Evolutionary conservation across 192 early-diverging fungal genomes (phyloP), one percentile per base, ranked within the genome.

Genomic region (Entomortierella lignicola): DNA sequence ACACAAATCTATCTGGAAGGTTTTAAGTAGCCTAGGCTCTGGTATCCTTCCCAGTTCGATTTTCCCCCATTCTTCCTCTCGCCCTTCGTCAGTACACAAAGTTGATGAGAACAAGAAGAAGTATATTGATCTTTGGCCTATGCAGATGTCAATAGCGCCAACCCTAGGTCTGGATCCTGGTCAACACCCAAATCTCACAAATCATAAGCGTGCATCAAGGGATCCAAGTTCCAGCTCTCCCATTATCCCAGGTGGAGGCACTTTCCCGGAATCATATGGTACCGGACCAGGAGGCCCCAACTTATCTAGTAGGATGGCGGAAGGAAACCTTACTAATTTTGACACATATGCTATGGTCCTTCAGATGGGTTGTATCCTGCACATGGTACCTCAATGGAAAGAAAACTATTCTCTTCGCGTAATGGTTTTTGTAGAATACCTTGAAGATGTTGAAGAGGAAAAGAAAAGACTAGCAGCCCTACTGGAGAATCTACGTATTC

Each of bases 61-160:
- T 29, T 63, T 61, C 31, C 73, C 63, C 8, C 41, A 55, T 37
- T 53, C 69, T 32, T 60, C 56, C 1, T 72, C 66, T 20, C 60
- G 64, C 6, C 17, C 64, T 8, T 83, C 64, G 6, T 69, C 59
- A 29, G 17, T 67, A 30, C 54, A 44, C 25, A 54, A 60, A 27
- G 59, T 43, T 12, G 60, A 54, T 12, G 77, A 75, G 53, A 27
- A 13, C 31, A 66, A 64, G 31, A 65, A 84, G 53, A 81, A 82
- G 64, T 92, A 89, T 63, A 92, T 93, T 61, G 90, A 92, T 56
- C 72, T 92, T 37, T 93, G 92, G 92, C 92, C 92, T 0, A 90
- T 92, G 56, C 91, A 93, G 63, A 79, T 79, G 75, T 79, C 75
- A 3, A 44, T 70, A 31, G n/a, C 77, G 6, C 63, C 77, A 4